Evolutionary conservation across 768 basidiomycete species (phyloP), one percentile per base, ranked within the genome.

Genomic region (Leccinum rimulosum): DNA sequence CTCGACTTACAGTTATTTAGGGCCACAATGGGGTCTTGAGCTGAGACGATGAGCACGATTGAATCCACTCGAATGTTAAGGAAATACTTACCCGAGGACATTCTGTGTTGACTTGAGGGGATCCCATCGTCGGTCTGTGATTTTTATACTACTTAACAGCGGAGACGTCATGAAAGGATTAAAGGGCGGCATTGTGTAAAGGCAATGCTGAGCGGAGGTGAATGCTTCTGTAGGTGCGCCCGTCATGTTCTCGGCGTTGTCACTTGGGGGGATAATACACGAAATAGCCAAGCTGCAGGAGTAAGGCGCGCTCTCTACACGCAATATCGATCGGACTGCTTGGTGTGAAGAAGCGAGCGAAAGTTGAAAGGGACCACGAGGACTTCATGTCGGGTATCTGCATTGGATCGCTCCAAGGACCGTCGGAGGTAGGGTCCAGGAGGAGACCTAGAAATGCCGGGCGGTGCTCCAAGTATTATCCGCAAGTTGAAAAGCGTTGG

Each of bases 1-100:
- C 35, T 53, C 48, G 45, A 50, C 76, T 53, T 64, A 79, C 79
- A 76, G 61, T 80, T 79, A 67, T 80, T 80, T 3, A 81, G 65
- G 36, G 61, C 66, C 38, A 72, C 73, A 28, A 70, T 72, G 31
- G 70, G 66, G 28, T 61, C 74, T 70, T 66, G 62, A 25, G 61
- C 66, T 66, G 54, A 50, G 57, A 59, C 47, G 30, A 63, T 70
- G 51, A 70, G 61, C 43, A 56, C 31, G 31, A 48, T 62, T 22
- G 28, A 35, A 30, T 15, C 25, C 31, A 31, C 50, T 47, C 8
- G 9, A 25, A 22, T 35, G 57, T 40, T 5, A 19, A 56, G 19
- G 25, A 22, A 52, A 45, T 38, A 61, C 69, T 27, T 45, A 67
- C 66, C 36, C 38, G 11, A 52, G 55, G 71, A 52, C 72, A 73